Conservation (phyloP, 2,329 filamentous ascomycete species). For the Helotiales sp. region DNA sequence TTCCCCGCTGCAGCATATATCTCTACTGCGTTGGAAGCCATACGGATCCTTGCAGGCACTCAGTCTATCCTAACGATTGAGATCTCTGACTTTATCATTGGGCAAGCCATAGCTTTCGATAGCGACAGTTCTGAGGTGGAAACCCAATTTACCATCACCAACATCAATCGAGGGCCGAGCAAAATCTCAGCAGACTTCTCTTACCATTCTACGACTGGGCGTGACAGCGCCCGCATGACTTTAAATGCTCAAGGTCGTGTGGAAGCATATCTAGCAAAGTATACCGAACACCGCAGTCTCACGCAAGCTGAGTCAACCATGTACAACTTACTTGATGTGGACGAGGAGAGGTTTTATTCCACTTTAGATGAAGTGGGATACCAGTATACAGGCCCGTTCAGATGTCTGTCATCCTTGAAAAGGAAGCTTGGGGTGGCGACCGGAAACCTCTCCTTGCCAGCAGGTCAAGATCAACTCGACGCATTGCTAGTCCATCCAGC, state of each 20-base stretch:
- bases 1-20: not conserved
- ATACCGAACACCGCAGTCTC: not conserved
- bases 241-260: not conserved
- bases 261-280: constrained; percentile 4
- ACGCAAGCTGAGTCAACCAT: not conserved
- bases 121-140: not conserved
- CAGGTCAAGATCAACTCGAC: not conserved
- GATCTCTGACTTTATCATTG: not conserved
- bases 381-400: constrained; percentile 20
- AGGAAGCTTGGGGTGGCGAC: constrained; percentile 12
- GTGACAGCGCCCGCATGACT: not conserved
- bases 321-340: constrained; percentile 12
- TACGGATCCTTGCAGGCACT: not conserved
- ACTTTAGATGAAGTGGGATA: constrained; percentile 18
- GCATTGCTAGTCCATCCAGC: constrained; percentile 49
- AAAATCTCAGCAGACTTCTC: not conserved
- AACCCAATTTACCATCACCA: not conserved
- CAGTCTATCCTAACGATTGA: not conserved
- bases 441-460: not conserved
- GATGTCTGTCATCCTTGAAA: constrained; percentile 10
- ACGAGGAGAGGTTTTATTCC: constrained; percentile 22
- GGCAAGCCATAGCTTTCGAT: not conserved
- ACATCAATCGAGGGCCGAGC: not conserved
- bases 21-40: not conserved
- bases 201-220: not conserved